Evolutionary conservation across 176 grass and related monocot genomes (phyloP).

Genomic region (Oryza glaberrima): DNA sequence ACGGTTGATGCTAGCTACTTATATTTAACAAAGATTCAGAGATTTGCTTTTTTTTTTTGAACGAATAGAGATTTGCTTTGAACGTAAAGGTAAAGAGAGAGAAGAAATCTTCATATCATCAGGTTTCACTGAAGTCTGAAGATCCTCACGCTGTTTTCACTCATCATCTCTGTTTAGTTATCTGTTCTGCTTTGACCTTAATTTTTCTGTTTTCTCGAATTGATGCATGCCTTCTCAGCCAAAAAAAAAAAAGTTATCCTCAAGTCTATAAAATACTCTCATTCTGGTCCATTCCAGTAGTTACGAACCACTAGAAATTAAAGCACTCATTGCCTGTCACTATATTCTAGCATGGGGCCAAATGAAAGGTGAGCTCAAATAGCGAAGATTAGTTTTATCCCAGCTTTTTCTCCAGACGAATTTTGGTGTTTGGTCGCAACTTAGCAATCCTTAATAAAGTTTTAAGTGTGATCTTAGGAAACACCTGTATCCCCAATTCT

Average conservation of each 20-base stretch:
- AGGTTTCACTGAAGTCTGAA: too few species aligned
- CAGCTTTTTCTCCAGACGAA: neutral
- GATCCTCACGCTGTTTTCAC: too few species aligned
- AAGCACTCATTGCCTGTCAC: neutral
- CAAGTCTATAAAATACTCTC: too few species aligned
- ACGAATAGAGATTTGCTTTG: neutral
- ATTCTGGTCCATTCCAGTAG: neutral
- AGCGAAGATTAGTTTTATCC: neutral
- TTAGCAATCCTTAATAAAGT: neutral
- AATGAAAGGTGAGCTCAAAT: slow-evolving; percentile 1
- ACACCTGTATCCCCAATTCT: slow-evolving; percentile 18
- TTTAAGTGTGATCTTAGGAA: slow-evolving; percentile 35
- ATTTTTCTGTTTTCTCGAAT: too few species aligned
- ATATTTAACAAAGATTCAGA: neutral
- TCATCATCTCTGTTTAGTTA: too few species aligned
- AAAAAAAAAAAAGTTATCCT: too few species aligned
- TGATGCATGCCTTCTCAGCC: too few species aligned
- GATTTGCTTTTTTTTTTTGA: neutral
- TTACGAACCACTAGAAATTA: neutral
- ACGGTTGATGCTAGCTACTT: neutral
- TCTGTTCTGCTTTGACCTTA: too few species aligned
- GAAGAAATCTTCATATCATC: neutral
- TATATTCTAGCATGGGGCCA: slow-evolving; percentile 16
- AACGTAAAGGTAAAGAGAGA: neutral
- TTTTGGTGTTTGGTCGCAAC: slow-evolving; percentile 6